Conservation (phyloP, 192 early-diverging fungal species). For the Podila verticillata region DNA sequence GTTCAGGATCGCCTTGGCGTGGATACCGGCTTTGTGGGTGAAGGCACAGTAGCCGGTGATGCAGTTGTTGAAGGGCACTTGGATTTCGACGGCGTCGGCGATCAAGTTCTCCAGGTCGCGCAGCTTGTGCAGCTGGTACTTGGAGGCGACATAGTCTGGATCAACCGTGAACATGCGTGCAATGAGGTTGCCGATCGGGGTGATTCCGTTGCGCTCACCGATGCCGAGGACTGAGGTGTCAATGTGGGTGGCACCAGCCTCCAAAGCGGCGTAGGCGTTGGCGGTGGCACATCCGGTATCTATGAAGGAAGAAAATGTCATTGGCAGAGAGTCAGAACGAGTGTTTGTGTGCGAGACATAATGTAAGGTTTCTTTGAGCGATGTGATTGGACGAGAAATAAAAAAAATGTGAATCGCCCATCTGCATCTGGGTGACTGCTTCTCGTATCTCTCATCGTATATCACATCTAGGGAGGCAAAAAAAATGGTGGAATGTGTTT, state of each 20-base stretch:
- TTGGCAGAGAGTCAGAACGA: neutral
- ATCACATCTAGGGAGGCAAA: no score
- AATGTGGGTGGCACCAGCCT: conserved; percentile 98
- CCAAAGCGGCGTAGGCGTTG: conserved; percentile 96
- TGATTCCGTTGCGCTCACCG: conserved; percentile 99
- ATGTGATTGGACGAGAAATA: neutral
- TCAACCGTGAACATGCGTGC: conserved; percentile 97
- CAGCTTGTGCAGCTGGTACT: conserved; percentile 94
- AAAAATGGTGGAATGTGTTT: neutral
- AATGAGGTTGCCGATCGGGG: conserved; percentile 91
- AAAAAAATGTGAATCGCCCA: neutral
- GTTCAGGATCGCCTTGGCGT: conserved; percentile 99
- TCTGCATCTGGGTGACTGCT: neutral
- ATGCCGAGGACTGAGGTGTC: conserved; percentile 98
- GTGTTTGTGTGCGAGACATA: neutral
- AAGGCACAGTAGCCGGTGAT: conserved; percentile 99
- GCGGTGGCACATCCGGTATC: conserved; percentile 99
- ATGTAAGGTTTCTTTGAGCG: neutral
- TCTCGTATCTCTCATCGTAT: no score
- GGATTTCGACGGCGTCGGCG: conserved; percentile 92
- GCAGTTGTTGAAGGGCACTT: conserved; percentile 99
- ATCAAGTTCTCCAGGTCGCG: conserved; percentile 97
- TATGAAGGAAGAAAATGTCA: conserved; percentile 2
- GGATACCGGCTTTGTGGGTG: conserved; percentile 99
- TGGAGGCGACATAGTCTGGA: conserved; percentile 89